Conservation (phyloP, 805 yeast species). For the Sugiyamaella floridensis region DNA sequence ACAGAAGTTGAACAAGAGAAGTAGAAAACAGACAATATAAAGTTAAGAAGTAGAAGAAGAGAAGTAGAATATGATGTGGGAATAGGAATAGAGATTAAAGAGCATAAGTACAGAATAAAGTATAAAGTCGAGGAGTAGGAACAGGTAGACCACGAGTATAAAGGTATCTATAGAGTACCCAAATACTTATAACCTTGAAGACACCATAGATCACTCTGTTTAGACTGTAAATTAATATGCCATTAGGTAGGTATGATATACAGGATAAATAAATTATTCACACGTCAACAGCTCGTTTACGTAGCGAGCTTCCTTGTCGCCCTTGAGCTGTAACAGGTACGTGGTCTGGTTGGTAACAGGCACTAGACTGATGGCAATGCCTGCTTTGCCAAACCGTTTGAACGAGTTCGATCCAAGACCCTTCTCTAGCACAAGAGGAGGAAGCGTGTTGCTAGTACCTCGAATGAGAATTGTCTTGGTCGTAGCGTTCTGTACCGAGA, state of each 20-base stretch:
- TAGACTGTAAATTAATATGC: too few relatives aligned
- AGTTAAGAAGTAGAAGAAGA: too few relatives aligned
- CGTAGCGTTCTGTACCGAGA: slow-evolving; percentile 10
- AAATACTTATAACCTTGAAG: too few relatives aligned
- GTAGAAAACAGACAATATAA: too few relatives aligned
- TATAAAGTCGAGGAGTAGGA: too few relatives aligned
- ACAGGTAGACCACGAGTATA: too few relatives aligned
- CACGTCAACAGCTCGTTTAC: slow-evolving; percentile 16
- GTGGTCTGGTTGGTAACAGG: slow-evolving; percentile 8
- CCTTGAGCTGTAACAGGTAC: slow-evolving; percentile 26
- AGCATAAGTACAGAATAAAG: too few relatives aligned
- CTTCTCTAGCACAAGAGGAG: slow-evolving; percentile 8
- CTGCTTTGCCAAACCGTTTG: slow-evolving; percentile 16
- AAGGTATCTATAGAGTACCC: too few relatives aligned
- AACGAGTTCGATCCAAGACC: slow-evolving; percentile 8
- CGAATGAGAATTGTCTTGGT: slow-evolving; percentile 13
- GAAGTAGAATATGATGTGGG: too few relatives aligned
- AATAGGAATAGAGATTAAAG: too few relatives aligned
- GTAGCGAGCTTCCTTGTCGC: slow-evolving; percentile 24
- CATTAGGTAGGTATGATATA: not conserved
- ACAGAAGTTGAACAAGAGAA: too few relatives aligned
- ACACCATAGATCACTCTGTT: too few relatives aligned
- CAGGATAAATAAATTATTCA: slow-evolving; percentile 3
- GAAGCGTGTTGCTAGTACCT: not conserved
- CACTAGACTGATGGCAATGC: slow-evolving; percentile 11